phyloP scores from a whole-genome alignment of 2,329 filamentous ascomycete genomes.

The Hymenoscyphus repandus region DNA sequence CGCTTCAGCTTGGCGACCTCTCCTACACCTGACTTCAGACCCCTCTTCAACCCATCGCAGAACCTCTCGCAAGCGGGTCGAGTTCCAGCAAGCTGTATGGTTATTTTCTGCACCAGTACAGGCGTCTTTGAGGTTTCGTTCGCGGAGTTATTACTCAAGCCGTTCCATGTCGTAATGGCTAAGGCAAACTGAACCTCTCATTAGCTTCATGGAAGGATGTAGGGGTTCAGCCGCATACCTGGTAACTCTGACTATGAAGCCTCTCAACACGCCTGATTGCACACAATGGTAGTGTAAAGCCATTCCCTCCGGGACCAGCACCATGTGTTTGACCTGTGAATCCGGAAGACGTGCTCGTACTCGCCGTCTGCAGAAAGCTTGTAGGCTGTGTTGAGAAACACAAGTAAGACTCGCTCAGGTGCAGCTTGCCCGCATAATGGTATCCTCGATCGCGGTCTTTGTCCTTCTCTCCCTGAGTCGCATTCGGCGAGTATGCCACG shows the following conservation, averaged over 20 bases:
- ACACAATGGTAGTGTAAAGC: conserved; percentile 89
- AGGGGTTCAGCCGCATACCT: conserved; percentile 38
- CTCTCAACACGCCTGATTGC: conserved; percentile 88
- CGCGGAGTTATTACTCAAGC: conserved; percentile 49
- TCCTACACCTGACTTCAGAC: conserved; percentile 78
- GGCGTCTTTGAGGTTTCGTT: conserved; percentile 41
- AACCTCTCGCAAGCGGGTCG: conserved; percentile 89
- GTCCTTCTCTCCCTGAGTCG: conserved; percentile 64
- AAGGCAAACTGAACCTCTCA: conserved; percentile 64
- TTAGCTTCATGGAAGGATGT: conserved; percentile 18
- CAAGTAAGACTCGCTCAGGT: conserved; percentile 89
- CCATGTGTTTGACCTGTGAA: conserved; percentile 94
- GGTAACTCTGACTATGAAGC: conserved; percentile 84
- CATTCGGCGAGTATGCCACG: conserved; percentile 41
- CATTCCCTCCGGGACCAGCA: conserved; percentile 87
- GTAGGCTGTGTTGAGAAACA: conserved; percentile 94
- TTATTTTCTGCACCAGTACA: conserved; percentile 72
- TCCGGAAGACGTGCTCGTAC: conserved; percentile 69
- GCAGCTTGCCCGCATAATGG: conserved; percentile 87
- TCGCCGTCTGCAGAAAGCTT: conserved; percentile 78
- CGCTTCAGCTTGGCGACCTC: conserved; percentile 80
- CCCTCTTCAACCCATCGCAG: conserved; percentile 91
- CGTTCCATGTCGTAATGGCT: conserved; percentile 93
- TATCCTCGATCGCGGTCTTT: conserved; percentile 64
- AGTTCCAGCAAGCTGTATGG: conserved; percentile 83